Conservation (phyloP, 2,329 filamentous ascomycete species). For the Leptodontidium sp. region DNA sequence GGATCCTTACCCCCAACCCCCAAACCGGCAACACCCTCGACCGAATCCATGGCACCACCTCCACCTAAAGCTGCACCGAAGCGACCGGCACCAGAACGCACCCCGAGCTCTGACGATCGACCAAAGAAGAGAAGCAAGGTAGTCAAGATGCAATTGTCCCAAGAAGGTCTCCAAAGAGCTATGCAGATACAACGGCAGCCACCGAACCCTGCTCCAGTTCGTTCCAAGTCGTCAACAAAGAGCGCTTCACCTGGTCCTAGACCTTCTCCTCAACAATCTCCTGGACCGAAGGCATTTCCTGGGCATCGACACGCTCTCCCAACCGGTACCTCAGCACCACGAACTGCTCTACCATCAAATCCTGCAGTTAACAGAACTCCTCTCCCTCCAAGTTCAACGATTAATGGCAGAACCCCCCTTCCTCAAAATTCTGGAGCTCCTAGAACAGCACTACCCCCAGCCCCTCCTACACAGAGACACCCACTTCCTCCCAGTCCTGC, state of each 20-base stretch:
- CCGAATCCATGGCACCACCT: slow-evolving; percentile 21
- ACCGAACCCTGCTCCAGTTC: slow-evolving; percentile 34
- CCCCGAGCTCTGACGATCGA: slow-evolving; percentile 20
- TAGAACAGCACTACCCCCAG: slow-evolving; percentile 14
- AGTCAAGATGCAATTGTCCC: slow-evolving; percentile 14
- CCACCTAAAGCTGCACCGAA: slow-evolving; percentile 26
- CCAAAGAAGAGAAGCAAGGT: slow-evolving; percentile 26
- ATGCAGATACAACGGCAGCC: slow-evolving; percentile 34
- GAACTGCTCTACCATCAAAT: slow-evolving; percentile 3
- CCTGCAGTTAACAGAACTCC: slow-evolving; percentile 24
- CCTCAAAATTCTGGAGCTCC: slow-evolving; percentile 9
- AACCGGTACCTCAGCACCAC: slow-evolving; percentile 12
- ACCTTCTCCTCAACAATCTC: slow-evolving; percentile 32
- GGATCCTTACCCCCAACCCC: slow-evolving; percentile 14
- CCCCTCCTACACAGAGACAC: neutral
- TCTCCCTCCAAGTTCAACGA: slow-evolving; percentile 14
- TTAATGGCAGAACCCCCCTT: slow-evolving; percentile 7
- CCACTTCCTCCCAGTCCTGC: slow-evolving; percentile 24
- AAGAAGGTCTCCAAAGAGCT: slow-evolving; percentile 27
- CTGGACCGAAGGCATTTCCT: slow-evolving; percentile 30
- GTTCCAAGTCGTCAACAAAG: slow-evolving; percentile 30
- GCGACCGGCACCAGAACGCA: slow-evolving; percentile 31
- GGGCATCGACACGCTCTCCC: slow-evolving; percentile 14
- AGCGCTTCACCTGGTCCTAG: slow-evolving; percentile 37
- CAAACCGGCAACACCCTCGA: slow-evolving; percentile 11